Conservation (phyloP, 2,329 filamentous ascomycete species). For the Aspergillus niger region DNA sequence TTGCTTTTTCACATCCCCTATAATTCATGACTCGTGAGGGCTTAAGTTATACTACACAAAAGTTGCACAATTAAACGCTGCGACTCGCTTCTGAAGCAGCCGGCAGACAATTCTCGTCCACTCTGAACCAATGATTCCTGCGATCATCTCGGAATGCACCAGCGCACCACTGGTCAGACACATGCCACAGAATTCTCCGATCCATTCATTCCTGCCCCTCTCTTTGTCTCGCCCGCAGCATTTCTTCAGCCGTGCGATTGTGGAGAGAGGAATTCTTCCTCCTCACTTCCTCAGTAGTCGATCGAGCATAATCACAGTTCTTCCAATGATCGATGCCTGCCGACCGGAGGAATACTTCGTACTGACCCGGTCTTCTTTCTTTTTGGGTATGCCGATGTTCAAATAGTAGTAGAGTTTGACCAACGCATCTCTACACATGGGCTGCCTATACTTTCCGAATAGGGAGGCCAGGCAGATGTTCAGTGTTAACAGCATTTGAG, state of each 20-base stretch:
- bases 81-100: not conserved
- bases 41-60: not conserved
- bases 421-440: not conserved
- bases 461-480: not conserved
- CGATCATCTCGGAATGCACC: constrained; percentile 5
- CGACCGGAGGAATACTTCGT: too few species aligned
- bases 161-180: not conserved
- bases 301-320: too few species aligned
- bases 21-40: not conserved
- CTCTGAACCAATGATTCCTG: constrained; percentile 1
- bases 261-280: not conserved
- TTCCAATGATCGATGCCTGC: too few species aligned
- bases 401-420: not conserved
- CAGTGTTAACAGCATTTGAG: not conserved
- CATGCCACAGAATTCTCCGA: constrained; percentile 4
- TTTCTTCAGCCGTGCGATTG: not conserved
- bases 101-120: not conserved
- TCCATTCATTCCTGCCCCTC: constrained; percentile 5
- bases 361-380: too few species aligned
- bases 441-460: not conserved
- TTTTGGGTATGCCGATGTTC: too few species aligned
- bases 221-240: constrained; percentile 4
- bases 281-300: not conserved
- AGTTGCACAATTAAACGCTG: not conserved
- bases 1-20: not conserved